phyloP scores from a whole-genome alignment of 140 eudicot genomes.

The Ambrosia hybrid region DNA sequence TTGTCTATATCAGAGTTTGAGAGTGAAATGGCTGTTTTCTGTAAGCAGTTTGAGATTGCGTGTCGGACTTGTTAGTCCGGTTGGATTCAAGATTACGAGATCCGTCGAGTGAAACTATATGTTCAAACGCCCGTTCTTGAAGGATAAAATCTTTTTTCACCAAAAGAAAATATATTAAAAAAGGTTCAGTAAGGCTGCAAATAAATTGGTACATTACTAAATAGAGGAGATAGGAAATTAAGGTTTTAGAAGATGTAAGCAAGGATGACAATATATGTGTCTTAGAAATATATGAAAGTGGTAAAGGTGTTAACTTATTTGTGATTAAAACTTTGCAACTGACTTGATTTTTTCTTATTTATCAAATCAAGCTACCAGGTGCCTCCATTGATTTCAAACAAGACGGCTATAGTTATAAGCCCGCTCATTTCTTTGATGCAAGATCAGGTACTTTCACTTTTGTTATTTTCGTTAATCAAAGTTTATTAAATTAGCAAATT shows the following conservation, averaged over 20 bases:
- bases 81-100: too few species aligned
- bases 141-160: too few species aligned
- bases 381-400: slow-evolving; percentile 70
- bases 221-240: slow-evolving; percentile 9
- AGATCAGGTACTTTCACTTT: slow-evolving; percentile 64
- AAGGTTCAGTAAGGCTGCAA: not conserved
- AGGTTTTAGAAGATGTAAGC: slow-evolving; percentile 13
- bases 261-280: slow-evolving; percentile 19
- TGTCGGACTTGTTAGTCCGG: too few species aligned
- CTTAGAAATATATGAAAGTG: not conserved
- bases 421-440: slow-evolving; percentile 94
- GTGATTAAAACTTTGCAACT: slow-evolving; percentile 14
- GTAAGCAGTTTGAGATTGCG: not conserved
- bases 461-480: not conserved
- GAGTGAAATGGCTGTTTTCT: not conserved
- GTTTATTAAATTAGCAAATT: not conserved
- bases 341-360: not conserved
- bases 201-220: not conserved
- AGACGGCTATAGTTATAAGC: slow-evolving; percentile 81
- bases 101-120: too few species aligned
- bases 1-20: not conserved
- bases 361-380: slow-evolving; percentile 71
- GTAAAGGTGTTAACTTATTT: slow-evolving; percentile 9
- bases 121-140: too few species aligned
- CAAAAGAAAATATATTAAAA: too few species aligned